These are phyloP conservation scores for Rhododendron williamsianum DNA, from an alignment of 148 eudicot genomes.

Conservation along the genomic window DNA sequence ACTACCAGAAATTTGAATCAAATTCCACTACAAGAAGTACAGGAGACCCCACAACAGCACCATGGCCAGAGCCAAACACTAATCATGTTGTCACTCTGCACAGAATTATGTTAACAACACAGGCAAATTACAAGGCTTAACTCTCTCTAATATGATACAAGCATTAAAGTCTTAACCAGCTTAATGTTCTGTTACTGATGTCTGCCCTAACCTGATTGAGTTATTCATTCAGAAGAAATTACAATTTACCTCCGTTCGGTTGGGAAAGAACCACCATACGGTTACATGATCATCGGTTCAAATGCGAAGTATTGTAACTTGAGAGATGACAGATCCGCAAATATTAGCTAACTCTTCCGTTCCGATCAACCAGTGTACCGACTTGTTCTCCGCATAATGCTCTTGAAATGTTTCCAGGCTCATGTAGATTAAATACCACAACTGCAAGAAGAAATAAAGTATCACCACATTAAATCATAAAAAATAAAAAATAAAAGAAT, in stretches of 20 bases:
- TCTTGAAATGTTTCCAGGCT: slow-evolving; percentile 86
- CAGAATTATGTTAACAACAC: background rate
- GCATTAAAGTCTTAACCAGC: background rate
- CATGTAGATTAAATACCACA: slow-evolving; percentile 75
- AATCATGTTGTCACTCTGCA: background rate
- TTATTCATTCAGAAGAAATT: background rate
- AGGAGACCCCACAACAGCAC: background rate
- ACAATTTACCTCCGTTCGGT: background rate
- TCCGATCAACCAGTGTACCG: slow-evolving; percentile 80
- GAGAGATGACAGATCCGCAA: background rate
- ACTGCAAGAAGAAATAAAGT: slow-evolving; percentile 41
- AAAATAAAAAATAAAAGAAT: background rate
- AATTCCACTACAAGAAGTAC: background rate
- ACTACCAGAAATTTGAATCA: background rate
- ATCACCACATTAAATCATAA: background rate
- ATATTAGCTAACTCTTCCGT: slow-evolving; percentile 52
- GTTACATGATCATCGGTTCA: background rate
- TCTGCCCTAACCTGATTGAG: background rate
- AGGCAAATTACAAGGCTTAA: background rate
- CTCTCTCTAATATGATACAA: background rate
- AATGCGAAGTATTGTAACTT: background rate
- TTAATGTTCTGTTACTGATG: background rate
- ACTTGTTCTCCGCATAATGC: slow-evolving; percentile 87
- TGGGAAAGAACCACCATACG: background rate
- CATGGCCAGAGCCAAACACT: background rate